phyloP scores from a whole-genome alignment of 139 green algal species.

The Chlorella ohadii region DNA sequence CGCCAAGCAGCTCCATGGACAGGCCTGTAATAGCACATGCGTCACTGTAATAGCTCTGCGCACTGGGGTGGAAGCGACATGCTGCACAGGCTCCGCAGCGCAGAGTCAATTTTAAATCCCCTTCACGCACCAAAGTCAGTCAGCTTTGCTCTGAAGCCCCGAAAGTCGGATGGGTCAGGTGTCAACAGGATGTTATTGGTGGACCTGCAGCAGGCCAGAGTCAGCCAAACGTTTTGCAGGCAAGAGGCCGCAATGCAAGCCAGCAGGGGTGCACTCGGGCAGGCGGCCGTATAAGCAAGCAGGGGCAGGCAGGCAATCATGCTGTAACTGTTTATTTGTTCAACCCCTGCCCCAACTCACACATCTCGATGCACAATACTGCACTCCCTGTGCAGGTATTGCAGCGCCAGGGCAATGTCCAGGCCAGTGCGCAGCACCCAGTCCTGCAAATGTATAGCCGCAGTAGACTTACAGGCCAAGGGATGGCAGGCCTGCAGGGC shows the following conservation, averaged over 20 bases:
- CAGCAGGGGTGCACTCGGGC: no score
- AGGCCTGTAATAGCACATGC: not conserved
- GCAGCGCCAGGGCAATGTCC: slow-evolving; percentile 9
- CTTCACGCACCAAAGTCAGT: slow-evolving; percentile 1
- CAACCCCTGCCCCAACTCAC: no score
- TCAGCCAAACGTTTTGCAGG: no score
- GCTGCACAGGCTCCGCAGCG: no score
- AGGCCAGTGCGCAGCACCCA: slow-evolving; percentile 5
- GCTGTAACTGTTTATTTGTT: no score
- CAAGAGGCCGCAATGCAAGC: no score
- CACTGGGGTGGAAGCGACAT: no score
- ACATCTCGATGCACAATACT: slow-evolving; percentile 26
- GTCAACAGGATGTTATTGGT: slow-evolving; percentile 25
- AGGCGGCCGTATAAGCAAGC: no score
- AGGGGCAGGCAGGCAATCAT: no score
- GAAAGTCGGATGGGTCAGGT: not conserved
- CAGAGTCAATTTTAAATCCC: not conserved
- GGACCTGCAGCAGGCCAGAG: not conserved
- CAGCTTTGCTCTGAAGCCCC: slow-evolving; percentile 18
- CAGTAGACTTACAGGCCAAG: no score
- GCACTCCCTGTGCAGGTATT: slow-evolving; percentile 4
- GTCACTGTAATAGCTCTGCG: no score
- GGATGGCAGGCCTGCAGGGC: not conserved
- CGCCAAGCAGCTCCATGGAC: not conserved
- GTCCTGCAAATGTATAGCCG: not conserved